Percentiles rank a stretch among this genome's conserved stretches.
phyloP scores from a whole-genome alignment of 306 rosid species.

The Cercis canadensis region DNA sequence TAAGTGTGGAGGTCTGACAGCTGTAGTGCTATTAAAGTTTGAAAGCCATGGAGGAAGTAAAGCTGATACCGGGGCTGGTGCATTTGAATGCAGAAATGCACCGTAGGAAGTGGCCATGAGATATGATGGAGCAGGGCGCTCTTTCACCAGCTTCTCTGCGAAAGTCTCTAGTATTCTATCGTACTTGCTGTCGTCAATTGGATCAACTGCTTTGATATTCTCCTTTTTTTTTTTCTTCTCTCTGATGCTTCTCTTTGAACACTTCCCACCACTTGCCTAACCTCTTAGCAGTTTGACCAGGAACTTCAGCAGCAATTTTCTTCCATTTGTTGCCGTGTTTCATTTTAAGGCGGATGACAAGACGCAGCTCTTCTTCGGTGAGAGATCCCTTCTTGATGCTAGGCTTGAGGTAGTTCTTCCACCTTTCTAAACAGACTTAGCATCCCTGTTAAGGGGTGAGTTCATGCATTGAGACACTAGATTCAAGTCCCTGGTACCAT shows the following conservation, averaged over 20 bases:
- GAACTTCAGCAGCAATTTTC: slow-evolving; percentile 84
- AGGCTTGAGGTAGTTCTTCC: slow-evolving; percentile 91
- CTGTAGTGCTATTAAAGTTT: slow-evolving; percentile 37
- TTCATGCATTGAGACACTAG: slow-evolving; percentile 91
- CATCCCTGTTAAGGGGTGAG: slow-evolving; percentile 71
- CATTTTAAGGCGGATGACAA: slow-evolving; percentile 75
- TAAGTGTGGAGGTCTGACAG: slow-evolving; percentile 39
- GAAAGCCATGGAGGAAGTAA: slow-evolving; percentile 66
- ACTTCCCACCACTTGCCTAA: slow-evolving; percentile 98
- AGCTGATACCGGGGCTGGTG: slow-evolving; percentile 54
- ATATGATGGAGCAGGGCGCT: slow-evolving; percentile 52
- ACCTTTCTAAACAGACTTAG: slow-evolving; percentile 91
- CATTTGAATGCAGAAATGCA: slow-evolving; percentile 63
- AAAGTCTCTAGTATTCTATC: slow-evolving; percentile 76
- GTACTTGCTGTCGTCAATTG: slow-evolving; percentile 72
- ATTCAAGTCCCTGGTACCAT: slow-evolving; percentile 92
- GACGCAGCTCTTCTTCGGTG: slow-evolving; percentile 80
- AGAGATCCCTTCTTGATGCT: slow-evolving; percentile 87
- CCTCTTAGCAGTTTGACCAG: slow-evolving; percentile 86
- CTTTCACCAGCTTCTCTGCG: slow-evolving; percentile 72
- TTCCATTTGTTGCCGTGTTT: slow-evolving; percentile 91
- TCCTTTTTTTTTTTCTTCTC: slow-evolving; percentile 75
- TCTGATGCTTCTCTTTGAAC: slow-evolving; percentile 81
- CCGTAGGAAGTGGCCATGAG: slow-evolving; percentile 86
- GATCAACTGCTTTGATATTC: slow-evolving; percentile 52